phyloP scores from a whole-genome alignment of 129 eudicot species.

The Kitagawia praeruptora region DNA sequence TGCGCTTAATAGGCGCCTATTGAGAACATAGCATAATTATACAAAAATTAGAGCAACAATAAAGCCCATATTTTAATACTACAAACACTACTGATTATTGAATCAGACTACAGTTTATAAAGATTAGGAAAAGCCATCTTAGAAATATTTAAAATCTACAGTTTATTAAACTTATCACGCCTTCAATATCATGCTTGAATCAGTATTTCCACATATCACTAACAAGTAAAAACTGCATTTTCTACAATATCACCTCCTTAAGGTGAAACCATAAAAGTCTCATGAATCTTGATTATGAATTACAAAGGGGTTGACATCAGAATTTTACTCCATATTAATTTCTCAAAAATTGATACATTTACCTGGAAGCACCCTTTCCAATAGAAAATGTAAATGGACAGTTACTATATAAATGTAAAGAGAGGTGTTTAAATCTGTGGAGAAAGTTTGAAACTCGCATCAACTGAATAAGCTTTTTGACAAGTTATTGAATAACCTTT shows the following conservation, averaged over 20 bases:
- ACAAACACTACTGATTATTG: neutral
- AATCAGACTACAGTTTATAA: neutral
- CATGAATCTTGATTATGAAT: neutral
- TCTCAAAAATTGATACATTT: too few species aligned
- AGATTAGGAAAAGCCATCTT: neutral
- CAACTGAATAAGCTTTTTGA: neutral
- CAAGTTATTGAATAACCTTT: too few species aligned
- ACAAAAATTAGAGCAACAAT: neutral
- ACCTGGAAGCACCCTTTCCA: neutral
- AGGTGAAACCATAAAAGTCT: neutral
- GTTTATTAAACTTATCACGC: neutral
- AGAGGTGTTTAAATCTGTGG: neutral
- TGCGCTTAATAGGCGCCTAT: slow-evolving; percentile 70
- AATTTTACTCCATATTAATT: neutral
- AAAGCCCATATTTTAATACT: neutral
- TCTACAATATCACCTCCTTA: too few species aligned
- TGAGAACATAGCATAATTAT: neutral
- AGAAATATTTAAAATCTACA: neutral
- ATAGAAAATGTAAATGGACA: neutral
- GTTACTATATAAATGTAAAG: neutral
- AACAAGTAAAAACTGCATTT: neutral
- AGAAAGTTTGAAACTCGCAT: neutral
- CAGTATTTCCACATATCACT: neutral
- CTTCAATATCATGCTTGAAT: neutral
- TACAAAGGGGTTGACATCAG: neutral